Evolutionary conservation across 1,139 yeast species (phyloP), one percentile per base, ranked within the genome.

Genomic region (Candida sanyaensis): DNA sequence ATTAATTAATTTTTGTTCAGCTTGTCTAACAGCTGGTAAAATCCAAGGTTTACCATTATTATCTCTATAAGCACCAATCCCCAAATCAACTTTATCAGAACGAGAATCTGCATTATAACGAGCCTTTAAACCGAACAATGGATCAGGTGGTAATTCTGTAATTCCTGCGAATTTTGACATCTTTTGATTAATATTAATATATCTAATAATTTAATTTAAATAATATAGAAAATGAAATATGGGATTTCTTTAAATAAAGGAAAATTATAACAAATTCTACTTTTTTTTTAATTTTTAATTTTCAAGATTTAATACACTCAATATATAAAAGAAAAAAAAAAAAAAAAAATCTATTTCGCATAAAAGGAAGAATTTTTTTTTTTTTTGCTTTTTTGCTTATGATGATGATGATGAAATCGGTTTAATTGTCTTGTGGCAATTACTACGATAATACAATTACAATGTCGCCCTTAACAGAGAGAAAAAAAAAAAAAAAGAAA

Each of bases 31-130:
- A 9, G 96, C 84, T 6, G 96, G 96, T 46, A 93, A 77, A 47
- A 93, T 91, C 90, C 93, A 92, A 44, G 98, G 97, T 69, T 90
- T 88, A 48, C 97, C 98, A 56, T 73, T 69, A 67, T 90, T 87
- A 66, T 92, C 97, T 69, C 98, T 83, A 77, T 93, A 93, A 42
- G 98, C 98, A 55, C 98, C 98, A 52, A 92, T 92, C 48, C 97
- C 97, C 55, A 90, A 76, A 68, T 91, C 96, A 55, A 92, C 90
- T 74, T 92, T 93, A 51, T 80, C 76, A 5, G 75, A 29, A 50
- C 90, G 73, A 10, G 81, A 60, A 61, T 92, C 97, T 37, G 80
- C 79, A 50, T 72, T 71, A 70, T 72, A 88, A 60, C 91, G 75
- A 42, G 90, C 92, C 66, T 87, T 88, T 55, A 93, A 80, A 32